phyloP scores from a whole-genome alignment of 257 asterid genomes.

The Euphrasia confusa region DNA sequence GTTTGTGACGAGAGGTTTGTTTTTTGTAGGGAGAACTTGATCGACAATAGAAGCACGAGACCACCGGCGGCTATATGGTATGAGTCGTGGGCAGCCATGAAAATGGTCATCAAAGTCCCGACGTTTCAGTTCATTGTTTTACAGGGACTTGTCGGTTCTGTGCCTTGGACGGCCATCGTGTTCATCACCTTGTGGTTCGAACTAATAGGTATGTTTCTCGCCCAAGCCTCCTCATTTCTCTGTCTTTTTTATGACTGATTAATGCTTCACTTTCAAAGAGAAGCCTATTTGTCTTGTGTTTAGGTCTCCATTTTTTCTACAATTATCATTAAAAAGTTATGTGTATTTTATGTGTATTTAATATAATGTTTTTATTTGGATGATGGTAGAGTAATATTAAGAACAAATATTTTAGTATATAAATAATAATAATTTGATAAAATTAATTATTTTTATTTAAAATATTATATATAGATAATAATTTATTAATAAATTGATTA shows the following conservation, averaged over 20 bases:
- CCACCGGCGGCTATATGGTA: conserved; percentile 60
- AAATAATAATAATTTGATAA: no score
- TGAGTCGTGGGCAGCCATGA: conserved; percentile 89
- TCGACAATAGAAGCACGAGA: conserved; percentile 36
- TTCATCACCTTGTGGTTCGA: conserved; percentile 93
- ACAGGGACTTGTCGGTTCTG: conserved; percentile 90
- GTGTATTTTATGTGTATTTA: no score
- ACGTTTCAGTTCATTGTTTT: conserved; percentile 89
- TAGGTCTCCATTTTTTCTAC: neutral
- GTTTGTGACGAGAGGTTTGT: neutral
- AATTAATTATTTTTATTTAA: no score
- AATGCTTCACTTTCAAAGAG: neutral
- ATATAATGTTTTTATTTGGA: no score
- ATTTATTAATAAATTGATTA: no score
- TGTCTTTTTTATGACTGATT: neutral
- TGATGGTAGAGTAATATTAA: no score
- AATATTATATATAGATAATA: no score
- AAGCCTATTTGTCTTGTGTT: neutral
- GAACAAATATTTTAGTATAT: no score
- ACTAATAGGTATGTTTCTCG: conserved; percentile 59
- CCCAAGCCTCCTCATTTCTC: neutral
- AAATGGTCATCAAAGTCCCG: conserved; percentile 66
- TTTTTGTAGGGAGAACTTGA: conserved; percentile 58
- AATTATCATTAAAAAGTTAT: no score
- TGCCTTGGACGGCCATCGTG: conserved; percentile 95